Evolutionary conservation across 192 early-diverging fungal species (phyloP).

Genomic region (Funneliformis mosseae): DNA sequence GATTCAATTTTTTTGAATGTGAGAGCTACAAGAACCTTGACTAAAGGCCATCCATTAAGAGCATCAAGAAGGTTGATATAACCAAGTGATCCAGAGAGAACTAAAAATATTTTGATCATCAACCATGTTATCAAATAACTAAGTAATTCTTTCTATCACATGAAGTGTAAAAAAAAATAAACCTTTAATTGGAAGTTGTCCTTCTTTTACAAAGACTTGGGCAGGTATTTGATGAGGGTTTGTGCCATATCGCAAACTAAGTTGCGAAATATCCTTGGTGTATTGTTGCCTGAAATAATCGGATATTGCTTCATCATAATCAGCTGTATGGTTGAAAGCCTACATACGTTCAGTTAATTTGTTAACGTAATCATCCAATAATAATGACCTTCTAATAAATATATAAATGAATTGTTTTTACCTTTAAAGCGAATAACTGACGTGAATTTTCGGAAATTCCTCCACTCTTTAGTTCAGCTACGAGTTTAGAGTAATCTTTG

Average conservation of each 20-base stretch:
- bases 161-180: not conserved
- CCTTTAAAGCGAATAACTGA: slow-evolving; percentile 83
- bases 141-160: not conserved
- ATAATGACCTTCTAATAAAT: not conserved
- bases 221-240: slow-evolving; percentile 99
- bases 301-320: slow-evolving; percentile 94
- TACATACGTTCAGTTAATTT: slow-evolving; percentile 15
- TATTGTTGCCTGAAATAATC: slow-evolving; percentile 96
- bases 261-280: slow-evolving; percentile 69
- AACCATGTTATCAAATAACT: not conserved
- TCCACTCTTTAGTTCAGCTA: slow-evolving; percentile 73
- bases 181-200: slow-evolving; percentile 78
- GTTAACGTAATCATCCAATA: not conserved
- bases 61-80: slow-evolving; percentile 99
- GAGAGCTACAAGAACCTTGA: slow-evolving; percentile 58
- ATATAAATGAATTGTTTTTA: slow-evolving; percentile 2
- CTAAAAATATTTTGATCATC: slow-evolving; percentile 38
- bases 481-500: slow-evolving; percentile 80
- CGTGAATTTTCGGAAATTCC: slow-evolving; percentile 69
- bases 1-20: not conserved
- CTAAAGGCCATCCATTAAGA: slow-evolving; percentile 95
- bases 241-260: slow-evolving; percentile 93
- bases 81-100: slow-evolving; percentile 92
- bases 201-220: slow-evolving; percentile 83
- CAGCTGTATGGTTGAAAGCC: slow-evolving; percentile 95